Conservation (phyloP, 257 asterid species). For the Fraxinus cuspidata region DNA sequence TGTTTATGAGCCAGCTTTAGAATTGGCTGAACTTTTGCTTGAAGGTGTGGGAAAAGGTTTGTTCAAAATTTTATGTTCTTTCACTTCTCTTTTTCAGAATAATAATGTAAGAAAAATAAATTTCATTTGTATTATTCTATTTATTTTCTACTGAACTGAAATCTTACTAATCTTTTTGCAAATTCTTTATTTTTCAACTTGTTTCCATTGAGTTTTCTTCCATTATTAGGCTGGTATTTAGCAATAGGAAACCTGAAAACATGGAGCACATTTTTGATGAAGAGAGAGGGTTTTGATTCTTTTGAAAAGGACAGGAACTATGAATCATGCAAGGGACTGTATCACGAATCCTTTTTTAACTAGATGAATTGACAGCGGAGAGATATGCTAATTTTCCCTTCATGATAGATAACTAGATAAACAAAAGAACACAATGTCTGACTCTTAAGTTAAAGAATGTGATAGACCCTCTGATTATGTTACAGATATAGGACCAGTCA, state of each 20-base stretch:
- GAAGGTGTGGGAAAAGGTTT: constrained; percentile 94
- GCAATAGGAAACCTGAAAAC: constrained; percentile 9
- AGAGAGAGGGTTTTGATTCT: constrained; percentile 14
- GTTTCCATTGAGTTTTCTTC: background rate
- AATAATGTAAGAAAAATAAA: background rate
- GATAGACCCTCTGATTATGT: background rate
- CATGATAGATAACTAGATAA: background rate
- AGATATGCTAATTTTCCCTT: background rate
- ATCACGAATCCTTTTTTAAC: background rate
- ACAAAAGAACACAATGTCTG: background rate
- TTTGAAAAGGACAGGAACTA: constrained; percentile 3
- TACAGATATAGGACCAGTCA: background rate
- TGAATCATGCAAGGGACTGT: background rate
- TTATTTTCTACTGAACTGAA: background rate
- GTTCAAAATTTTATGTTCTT: constrained; percentile 5
- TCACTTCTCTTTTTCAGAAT: background rate
- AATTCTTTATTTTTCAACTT: constrained; percentile 10
- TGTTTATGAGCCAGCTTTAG: constrained; percentile 93
- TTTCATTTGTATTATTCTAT: constrained; percentile 1
- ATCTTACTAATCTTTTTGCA: constrained; percentile 4
- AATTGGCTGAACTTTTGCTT: constrained; percentile 84
- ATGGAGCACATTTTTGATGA: constrained; percentile 14
- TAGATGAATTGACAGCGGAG: background rate
- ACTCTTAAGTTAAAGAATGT: background rate
- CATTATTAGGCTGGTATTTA: constrained; percentile 10